Evolutionary conservation across 768 basidiomycete species (phyloP).

Genomic region (Phlebiopsis gigantea): DNA sequence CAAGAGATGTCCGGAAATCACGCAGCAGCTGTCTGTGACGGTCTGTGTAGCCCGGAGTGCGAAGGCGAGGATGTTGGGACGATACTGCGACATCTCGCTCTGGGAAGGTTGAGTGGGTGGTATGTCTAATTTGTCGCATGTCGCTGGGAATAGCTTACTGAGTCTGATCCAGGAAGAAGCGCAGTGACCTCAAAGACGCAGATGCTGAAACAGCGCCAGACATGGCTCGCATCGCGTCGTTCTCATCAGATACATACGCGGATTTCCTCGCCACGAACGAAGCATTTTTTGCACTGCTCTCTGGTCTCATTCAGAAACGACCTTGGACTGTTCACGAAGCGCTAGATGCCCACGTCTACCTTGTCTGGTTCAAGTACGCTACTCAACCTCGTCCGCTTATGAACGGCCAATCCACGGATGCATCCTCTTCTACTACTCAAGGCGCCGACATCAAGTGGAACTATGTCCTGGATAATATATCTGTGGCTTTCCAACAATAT

Average conservation of each 20-base stretch:
- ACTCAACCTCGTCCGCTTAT: not conserved
- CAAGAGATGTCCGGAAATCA: not conserved
- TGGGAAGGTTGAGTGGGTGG: not conserved
- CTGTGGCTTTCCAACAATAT: not conserved
- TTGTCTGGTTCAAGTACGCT: slow-evolving; percentile 5
- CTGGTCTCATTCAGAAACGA: not conserved
- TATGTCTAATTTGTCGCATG: not conserved
- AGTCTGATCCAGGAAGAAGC: not conserved
- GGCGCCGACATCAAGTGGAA: not conserved
- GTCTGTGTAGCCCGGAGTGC: not conserved
- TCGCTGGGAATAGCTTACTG: not conserved
- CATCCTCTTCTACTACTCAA: not conserved
- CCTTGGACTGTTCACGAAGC: not conserved
- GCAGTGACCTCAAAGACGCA: not conserved
- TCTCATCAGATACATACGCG: not conserved
- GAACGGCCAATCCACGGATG: not conserved
- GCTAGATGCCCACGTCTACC: not conserved
- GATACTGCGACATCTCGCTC: not conserved
- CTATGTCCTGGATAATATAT: not conserved
- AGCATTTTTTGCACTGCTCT: not conserved
- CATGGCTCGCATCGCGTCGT: not conserved
- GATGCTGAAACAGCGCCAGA: not conserved
- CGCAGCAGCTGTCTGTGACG: not conserved
- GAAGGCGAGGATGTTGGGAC: not conserved
- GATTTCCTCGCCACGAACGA: not conserved